Evolutionary conservation across 768 basidiomycete species (phyloP), one percentile per base, ranked within the genome.

Genomic region (Termitomyces sp.): DNA sequence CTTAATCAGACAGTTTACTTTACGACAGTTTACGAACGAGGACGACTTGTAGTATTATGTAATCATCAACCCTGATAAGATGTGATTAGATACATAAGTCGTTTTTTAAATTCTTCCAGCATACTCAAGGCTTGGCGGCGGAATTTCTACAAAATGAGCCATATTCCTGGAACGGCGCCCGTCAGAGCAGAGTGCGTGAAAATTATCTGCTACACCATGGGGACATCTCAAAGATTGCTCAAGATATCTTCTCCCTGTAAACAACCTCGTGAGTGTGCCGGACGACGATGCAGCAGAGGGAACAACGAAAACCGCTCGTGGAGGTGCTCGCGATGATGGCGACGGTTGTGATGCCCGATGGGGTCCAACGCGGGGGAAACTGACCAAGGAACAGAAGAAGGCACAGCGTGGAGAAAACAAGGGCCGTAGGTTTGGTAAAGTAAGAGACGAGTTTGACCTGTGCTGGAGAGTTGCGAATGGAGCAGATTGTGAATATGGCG

Each of bases 331-430:
- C 37, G 10, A 34, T 54, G 28, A 57, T 21, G 59, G 58, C 14
- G 41, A 60, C 17, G 28, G 15, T 54, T 60, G 63, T 6, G 68
- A 68, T 38, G 17, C 56, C 8, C 48, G 64, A 55, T 58, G 60
- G 10, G 61, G 70, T 38, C 65, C 68, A 21, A 58, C 66, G 35
- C 64, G 70, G 48, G 68, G 62, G n/a, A 72, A 69, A 60, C 65
- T 77, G 53, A 79, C 77, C 11, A 85, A 82, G 64, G 83, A 85
- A 59, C 80, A 85, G 65, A 87, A 82, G 68, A 90, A 90, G 68
- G 82, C 85, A 11, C 79, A 83, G 57, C 75, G 81, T 32, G 94
- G 94, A 2, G 83, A 85, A 56, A 97, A 96, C 69, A 95, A 93
- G 66, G 86, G 83, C 12, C 71, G 95, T 41, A 78, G 84, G 14